Evolutionary conservation across 2,329 filamentous ascomycete species (phyloP).

Genomic region (Phaeophleospora eucalypticola): DNA sequence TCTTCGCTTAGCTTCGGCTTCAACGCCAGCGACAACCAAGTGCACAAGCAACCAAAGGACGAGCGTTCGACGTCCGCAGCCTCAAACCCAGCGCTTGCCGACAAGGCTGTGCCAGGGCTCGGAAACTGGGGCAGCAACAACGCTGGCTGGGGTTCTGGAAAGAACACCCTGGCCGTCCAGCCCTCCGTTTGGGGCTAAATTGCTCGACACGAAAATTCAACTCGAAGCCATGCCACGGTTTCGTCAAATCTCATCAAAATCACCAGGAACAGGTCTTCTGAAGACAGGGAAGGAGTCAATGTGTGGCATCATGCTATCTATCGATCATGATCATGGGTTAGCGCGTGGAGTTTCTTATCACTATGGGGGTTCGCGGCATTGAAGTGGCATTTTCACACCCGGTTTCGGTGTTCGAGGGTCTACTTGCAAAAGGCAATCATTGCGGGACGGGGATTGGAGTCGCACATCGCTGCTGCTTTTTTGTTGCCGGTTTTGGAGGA

Average conservation of each 20-base stretch:
- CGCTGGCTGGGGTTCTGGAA: constrained; percentile 74
- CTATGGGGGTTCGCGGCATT: neutral
- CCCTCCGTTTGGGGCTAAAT: constrained; percentile 88
- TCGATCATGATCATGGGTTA: neutral
- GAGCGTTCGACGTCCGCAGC: constrained; percentile 55
- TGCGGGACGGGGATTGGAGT: neutral
- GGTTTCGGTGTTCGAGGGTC: neutral
- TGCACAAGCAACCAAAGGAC: constrained; percentile 47
- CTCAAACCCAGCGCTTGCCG: constrained; percentile 52
- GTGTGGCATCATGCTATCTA: neutral
- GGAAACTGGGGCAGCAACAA: constrained; percentile 73
- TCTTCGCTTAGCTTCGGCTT: constrained; percentile 79
- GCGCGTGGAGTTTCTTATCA: neutral
- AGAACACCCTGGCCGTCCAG: constrained; percentile 76
- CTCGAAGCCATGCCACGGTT: neutral
- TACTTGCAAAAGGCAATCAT: neutral
- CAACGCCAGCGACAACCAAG: constrained; percentile 49
- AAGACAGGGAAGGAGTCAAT: neutral
- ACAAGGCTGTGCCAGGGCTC: constrained; percentile 41
- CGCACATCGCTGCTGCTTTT: neutral
- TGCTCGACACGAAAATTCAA: constrained; percentile 4
- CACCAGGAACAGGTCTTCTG: neutral
- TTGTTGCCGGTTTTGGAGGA: neutral
- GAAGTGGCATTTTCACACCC: neutral
- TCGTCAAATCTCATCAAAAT: no score